These are phyloP conservation scores for Cyclocybe aegerita DNA, from an alignment of 768 basidiomycete genomes.

Conservation along the genomic window DNA sequence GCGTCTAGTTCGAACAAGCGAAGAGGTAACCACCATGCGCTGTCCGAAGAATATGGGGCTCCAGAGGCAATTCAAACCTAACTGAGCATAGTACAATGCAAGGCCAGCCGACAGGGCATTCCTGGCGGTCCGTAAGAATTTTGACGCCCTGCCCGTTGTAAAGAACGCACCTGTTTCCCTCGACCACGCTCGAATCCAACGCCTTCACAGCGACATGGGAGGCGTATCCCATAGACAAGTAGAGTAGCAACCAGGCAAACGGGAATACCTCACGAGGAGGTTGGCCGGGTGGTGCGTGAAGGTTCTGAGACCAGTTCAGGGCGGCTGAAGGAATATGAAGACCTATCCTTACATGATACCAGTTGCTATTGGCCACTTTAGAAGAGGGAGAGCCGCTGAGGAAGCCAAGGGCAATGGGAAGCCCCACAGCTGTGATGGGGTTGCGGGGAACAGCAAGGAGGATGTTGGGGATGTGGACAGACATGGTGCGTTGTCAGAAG, in stretches of 20 bases:
- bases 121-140: slow-evolving; percentile 20
- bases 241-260: slow-evolving; percentile 56
- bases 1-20: neutral
- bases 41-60: slow-evolving; percentile 63
- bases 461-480: slow-evolving; percentile 42
- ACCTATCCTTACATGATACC: slow-evolving; percentile 52
- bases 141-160: neutral
- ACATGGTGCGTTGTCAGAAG: slow-evolving; percentile 19
- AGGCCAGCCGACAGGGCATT: slow-evolving; percentile 45
- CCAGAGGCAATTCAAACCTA: slow-evolving; percentile 61
- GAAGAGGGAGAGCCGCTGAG: slow-evolving; percentile 48
- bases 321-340: neutral
- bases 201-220: slow-evolving; percentile 60
- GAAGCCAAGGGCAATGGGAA: slow-evolving; percentile 57
- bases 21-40: slow-evolving; percentile 34
- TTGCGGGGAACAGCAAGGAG: slow-evolving; percentile 55
- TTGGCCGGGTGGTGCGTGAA: slow-evolving; percentile 49
- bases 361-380: slow-evolving; percentile 46
- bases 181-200: slow-evolving; percentile 43
- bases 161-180: slow-evolving; percentile 38
- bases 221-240: slow-evolving; percentile 63
- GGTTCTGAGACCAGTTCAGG: slow-evolving; percentile 30
- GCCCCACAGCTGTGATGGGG: slow-evolving; percentile 55
- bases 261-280: slow-evolving; percentile 56
- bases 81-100: slow-evolving; percentile 59